Conservation (phyloP, 495 filamentous ascomycete genomes). For the Penicillium roqueforti region DNA sequence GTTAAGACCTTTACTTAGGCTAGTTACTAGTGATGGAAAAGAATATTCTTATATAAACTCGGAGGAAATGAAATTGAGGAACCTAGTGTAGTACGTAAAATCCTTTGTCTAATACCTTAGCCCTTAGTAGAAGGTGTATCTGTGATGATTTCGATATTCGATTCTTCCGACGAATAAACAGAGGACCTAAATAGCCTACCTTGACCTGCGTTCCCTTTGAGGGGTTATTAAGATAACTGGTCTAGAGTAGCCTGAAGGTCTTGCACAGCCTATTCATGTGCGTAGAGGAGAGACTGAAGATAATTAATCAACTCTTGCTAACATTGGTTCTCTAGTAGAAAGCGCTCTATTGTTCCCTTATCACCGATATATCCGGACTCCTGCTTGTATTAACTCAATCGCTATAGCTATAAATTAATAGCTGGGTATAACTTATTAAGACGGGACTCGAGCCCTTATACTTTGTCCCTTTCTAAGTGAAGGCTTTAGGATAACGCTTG, state of each 20-base stretch:
- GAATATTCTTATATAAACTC: not conserved
- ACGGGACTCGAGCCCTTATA: not conserved
- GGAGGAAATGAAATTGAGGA: not conserved
- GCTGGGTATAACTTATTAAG: constrained; percentile 4
- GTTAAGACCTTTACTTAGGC: not conserved
- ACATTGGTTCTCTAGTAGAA: constrained; percentile 4
- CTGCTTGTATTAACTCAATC: not conserved
- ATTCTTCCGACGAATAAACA: not conserved
- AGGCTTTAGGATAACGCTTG: constrained; percentile 2
- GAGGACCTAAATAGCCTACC: constrained; percentile 2
- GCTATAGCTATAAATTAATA: not conserved
- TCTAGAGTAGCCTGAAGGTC: not conserved
- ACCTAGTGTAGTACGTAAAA: not conserved
- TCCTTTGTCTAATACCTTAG: not conserved
- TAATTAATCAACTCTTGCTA: not conserved
- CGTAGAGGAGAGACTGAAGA: not conserved
- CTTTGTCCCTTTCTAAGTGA: constrained; percentile 5
- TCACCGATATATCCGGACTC: not conserved
- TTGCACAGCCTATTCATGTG: not conserved
- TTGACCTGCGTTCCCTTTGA: not conserved
- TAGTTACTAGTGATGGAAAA: not conserved
- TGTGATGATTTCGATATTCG: not conserved
- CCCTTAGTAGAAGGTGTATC: not conserved
- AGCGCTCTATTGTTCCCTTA: not conserved
- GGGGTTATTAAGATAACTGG: not conserved